Conservation (phyloP, 306 rosid species). For the Fragaria ananassa region DNA sequence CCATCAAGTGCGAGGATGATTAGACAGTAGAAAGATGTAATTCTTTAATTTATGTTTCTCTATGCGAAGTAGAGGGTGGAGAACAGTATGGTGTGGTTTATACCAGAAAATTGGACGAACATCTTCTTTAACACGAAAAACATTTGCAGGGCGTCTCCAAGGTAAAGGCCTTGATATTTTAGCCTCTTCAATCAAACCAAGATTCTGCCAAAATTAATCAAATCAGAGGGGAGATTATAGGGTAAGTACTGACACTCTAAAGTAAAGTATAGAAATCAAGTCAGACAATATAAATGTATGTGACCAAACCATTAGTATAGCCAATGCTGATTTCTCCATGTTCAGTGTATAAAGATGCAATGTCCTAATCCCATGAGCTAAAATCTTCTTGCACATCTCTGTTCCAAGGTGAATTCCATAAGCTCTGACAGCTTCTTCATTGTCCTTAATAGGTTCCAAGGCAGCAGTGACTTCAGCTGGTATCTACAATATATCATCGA, state of each 20-base stretch:
- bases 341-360: constrained; percentile 86
- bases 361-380: constrained; percentile 86
- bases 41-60: constrained; percentile 4
- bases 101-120: constrained; percentile 97
- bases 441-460: constrained; percentile 91
- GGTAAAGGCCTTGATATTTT: constrained; percentile 74
- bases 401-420: constrained; percentile 94
- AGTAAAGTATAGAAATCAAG: constrained; percentile 23
- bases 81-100: constrained; percentile 1
- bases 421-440: constrained; percentile 92
- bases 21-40: constrained; percentile 21
- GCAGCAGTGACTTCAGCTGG: constrained; percentile 78
- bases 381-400: constrained; percentile 92
- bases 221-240: constrained; percentile 21
- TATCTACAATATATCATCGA: constrained; percentile 46
- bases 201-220: constrained; percentile 56
- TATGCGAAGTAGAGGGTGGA: background rate
- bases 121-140: constrained; percentile 73
- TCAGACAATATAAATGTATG: constrained; percentile 13
- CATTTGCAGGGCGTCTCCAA: constrained; percentile 90
- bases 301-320: constrained; percentile 58
- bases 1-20: constrained; percentile 27
- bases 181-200: constrained; percentile 87
- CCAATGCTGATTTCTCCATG: constrained; percentile 93
- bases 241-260: constrained; percentile 17